These are phyloP conservation scores for Chlamydomonas applanata DNA, from an alignment of 139 green algal genomes.

Conservation along the genomic window DNA sequence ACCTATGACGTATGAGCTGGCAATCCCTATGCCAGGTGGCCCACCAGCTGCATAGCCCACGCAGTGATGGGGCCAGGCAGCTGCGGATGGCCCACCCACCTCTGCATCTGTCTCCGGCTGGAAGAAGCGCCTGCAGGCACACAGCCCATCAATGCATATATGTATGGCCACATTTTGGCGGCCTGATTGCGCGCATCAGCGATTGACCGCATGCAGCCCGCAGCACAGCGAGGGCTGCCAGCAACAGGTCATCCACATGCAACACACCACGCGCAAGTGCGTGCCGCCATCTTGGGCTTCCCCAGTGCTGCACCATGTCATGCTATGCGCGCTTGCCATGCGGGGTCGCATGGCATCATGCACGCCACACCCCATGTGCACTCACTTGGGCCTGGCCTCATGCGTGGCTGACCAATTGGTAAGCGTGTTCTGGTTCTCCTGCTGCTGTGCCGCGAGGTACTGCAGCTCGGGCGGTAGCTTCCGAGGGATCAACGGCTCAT, in stretches of 20 bases:
- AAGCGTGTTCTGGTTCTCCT: slow-evolving; percentile 34
- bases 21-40: too few relatives aligned
- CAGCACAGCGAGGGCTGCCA: too few relatives aligned
- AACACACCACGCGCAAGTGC: neutral
- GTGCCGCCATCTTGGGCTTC: neutral
- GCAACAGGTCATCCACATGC: too few relatives aligned
- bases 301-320: neutral
- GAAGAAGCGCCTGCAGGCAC: slow-evolving; percentile 53
- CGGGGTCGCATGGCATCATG: neutral
- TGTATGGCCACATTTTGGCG: too few relatives aligned
- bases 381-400: slow-evolving; percentile 53
- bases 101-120: slow-evolving; percentile 83
- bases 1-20: too few relatives aligned
- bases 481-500: slow-evolving; percentile 24
- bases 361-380: neutral
- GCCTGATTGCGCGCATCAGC: too few relatives aligned
- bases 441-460: slow-evolving; percentile 36
- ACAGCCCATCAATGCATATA: too few relatives aligned
- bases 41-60: too few relatives aligned
- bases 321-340: too few relatives aligned
- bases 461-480: slow-evolving; percentile 36
- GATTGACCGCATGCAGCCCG: too few relatives aligned
- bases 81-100: too few relatives aligned
- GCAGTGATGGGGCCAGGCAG: too few relatives aligned
- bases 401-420: slow-evolving; percentile 96